phyloP scores from a whole-genome alignment of 148 eudicot genomes.

The Heliosperma pusillum region DNA sequence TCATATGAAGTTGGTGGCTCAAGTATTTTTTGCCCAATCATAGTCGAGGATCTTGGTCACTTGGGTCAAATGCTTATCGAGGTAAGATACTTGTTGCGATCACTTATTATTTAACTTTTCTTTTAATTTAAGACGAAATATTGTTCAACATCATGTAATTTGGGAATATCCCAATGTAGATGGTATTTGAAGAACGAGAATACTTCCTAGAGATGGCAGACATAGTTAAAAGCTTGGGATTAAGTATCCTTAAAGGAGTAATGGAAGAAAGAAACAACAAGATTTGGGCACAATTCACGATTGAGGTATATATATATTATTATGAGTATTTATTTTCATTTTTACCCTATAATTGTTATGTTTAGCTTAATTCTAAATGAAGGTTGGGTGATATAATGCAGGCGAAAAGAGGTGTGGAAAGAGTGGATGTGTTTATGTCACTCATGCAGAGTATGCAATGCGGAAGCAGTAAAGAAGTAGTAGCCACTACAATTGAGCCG shows the following conservation, averaged over 20 bases:
- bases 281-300: conserved; percentile 72
- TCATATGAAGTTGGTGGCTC: conserved; percentile 60
- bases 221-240: conserved; percentile 56
- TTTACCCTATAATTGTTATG: not conserved
- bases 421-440: conserved; percentile 67
- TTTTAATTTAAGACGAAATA: not conserved
- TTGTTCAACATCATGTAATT: not conserved
- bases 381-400: conserved; percentile 17
- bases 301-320: conserved; percentile 71
- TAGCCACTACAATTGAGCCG: conserved; percentile 13
- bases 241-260: conserved; percentile 74
- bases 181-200: conserved; percentile 71
- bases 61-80: conserved; percentile 84
- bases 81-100: conserved; percentile 33
- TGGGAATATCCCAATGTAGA: conserved; percentile 41
- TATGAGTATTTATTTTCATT: not conserved
- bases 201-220: conserved; percentile 84
- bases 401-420: conserved; percentile 44
- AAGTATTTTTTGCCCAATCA: conserved; percentile 53
- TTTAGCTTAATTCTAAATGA: not conserved
- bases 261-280: conserved; percentile 64
- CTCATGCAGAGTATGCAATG: conserved; percentile 68
- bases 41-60: conserved; percentile 69
- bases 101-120: too few relatives aligned
- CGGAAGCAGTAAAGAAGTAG: conserved; percentile 29